phyloP scores from a whole-genome alignment of 805 yeast species.

The Kuraishia capsulata region DNA sequence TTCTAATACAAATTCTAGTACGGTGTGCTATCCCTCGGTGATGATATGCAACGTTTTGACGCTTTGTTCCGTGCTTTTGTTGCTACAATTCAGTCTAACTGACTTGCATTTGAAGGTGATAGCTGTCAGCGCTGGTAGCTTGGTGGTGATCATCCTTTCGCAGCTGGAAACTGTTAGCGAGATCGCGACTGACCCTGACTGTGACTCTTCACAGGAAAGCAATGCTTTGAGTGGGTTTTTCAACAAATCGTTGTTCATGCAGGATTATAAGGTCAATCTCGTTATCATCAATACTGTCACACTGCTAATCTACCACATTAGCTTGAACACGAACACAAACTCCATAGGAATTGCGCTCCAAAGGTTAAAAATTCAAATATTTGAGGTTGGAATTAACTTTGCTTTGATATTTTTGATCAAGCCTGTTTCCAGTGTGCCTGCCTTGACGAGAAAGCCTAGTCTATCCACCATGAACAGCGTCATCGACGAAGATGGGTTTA shows the following conservation, averaged over 20 bases:
- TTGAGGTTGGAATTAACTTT: background rate
- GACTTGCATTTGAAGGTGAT: conserved; percentile 19
- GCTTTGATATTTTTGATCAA: background rate
- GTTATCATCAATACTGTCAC: conserved; percentile 10
- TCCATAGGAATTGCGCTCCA: background rate
- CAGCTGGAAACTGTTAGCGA: conserved; percentile 15
- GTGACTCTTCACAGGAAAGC: too few species aligned
- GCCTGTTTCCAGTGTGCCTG: background rate
- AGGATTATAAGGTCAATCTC: conserved; percentile 15
- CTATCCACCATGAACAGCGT: too few species aligned
- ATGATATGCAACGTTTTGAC: background rate
- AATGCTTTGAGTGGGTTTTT: too few species aligned
- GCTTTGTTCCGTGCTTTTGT: conserved; percentile 2
- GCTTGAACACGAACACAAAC: background rate
- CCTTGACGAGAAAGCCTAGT: background rate
- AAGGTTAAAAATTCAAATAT: background rate
- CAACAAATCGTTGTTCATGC: conserved; percentile 12
- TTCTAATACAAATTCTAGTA: background rate
- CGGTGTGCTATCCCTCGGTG: conserved; percentile 3
- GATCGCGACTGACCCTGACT: conserved; percentile 5
- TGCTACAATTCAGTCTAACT: conserved; percentile 9
- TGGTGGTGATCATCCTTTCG: conserved; percentile 17
- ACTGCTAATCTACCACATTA: conserved; percentile 6
- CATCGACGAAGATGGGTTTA: background rate
- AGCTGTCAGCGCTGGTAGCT: conserved; percentile 19